Base-by-base conservation (phyloP, 1,284 basidiomycete genomes). In the Microbotryum lychnidis-dioicae region DNA sequence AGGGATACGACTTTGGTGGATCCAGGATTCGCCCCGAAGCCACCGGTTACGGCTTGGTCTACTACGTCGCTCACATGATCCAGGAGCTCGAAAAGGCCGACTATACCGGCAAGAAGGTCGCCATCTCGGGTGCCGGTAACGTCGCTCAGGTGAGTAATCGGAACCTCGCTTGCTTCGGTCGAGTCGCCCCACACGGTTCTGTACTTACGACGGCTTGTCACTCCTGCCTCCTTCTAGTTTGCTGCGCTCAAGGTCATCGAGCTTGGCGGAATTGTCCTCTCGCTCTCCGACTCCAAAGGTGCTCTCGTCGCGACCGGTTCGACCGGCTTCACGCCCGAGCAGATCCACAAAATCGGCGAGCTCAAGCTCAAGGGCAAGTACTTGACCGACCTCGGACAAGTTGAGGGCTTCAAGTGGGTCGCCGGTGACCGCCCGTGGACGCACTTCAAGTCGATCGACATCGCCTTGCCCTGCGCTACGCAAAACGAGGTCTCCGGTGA, bases 171-270 rank as follows among this genome's bases (percentile, higher is more conserved):
- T 42, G 37, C 37, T 6, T 42, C 14, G 12, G 16, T 18, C 1
- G 37, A 42, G 16, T 42, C 37, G 37, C 16, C 18, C 25, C 23
- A 14, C 6, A 12, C 16, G 48, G 14, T 1, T n/a, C 20, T 49
- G n/a, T 49, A 49, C 48, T 27, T 6, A 21, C 48, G 25, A 18
- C 37, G 12, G 37, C 10, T 31, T 50, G 84, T 66, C 81, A 83
- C 29, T 85, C 85, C 33, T 86, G 87, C 75, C 86, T 87, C 65
- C 82, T 85, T 48, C 37, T 85, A 87, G 74, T 89, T 80, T 78
- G 87, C 87, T 56, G 87, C 87, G 4, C 80, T 87, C 74, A 89
- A 88, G 77, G 82, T 87, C 63, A 81, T 89, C 74, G 85, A 87
- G 76, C 84, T 88, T 71, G 87, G 87, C 60, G 87, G 82, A 61